A percentile compares a stretch with the other conserved stretches of the same genome.
Evolutionary conservation across 1,284 basidiomycete genomes (phyloP).

Genomic region (Cryptococcus hybrid): DNA sequence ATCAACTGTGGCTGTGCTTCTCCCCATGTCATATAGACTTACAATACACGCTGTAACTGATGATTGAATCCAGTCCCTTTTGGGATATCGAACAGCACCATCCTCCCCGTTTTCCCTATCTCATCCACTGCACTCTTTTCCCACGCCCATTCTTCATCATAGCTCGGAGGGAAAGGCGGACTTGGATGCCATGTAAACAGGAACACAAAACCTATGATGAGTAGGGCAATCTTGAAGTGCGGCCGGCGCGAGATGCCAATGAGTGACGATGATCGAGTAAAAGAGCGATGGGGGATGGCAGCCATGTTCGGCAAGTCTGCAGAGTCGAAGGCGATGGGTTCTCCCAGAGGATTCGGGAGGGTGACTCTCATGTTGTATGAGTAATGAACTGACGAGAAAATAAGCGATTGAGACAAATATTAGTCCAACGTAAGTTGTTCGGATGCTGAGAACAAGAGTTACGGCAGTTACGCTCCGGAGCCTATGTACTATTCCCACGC

Average conservation of each 20-base stretch:
- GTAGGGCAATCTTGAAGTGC: constrained; percentile 6
- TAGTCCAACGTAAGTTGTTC: too few relatives aligned
- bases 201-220: constrained; percentile 9
- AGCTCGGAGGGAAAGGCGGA: constrained; percentile 44
- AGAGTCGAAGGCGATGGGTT: constrained; percentile 27
- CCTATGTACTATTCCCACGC: too few relatives aligned
- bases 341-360: constrained; percentile 34
- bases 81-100: constrained; percentile 44
- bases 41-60: constrained; percentile 32
- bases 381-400: too few relatives aligned
- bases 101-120: constrained; percentile 31
- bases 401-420: too few relatives aligned
- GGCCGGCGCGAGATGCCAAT: constrained; percentile 1
- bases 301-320: not conserved
- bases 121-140: constrained; percentile 24
- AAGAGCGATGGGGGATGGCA: not conserved
- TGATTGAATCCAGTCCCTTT: constrained; percentile 24
- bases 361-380: constrained; percentile 21
- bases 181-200: constrained; percentile 18
- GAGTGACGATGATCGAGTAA: too few relatives aligned
- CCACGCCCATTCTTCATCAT: constrained; percentile 25
- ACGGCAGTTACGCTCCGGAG: too few relatives aligned
- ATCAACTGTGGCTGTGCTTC: not conserved
- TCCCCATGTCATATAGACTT: not conserved
- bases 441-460: too few relatives aligned